Evolutionary conservation across 2,329 filamentous ascomycete genomes (phyloP).

Genomic region (Diaporthe vexans): DNA sequence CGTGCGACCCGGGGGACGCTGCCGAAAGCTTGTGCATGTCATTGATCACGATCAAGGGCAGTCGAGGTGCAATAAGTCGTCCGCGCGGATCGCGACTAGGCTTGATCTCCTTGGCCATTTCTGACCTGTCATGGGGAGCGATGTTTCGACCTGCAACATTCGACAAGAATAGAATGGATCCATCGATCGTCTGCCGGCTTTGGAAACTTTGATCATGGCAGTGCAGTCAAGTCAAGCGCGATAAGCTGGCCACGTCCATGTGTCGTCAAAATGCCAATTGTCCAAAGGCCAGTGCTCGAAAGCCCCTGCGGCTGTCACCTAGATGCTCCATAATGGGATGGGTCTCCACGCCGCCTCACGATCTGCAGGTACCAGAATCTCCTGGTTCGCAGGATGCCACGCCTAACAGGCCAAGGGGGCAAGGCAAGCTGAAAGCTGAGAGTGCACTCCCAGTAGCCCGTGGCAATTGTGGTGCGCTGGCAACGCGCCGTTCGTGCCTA

Average conservation of each 20-base stretch:
- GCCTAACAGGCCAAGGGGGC: constrained; percentile 41
- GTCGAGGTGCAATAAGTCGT: not conserved
- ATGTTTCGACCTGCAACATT: constrained; percentile 4
- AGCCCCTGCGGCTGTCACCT: constrained; percentile 1
- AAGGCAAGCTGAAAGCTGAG: constrained; percentile 51
- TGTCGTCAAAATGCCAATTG: not conserved
- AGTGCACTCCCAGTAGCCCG: constrained; percentile 24
- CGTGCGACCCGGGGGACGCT: constrained; percentile 4
- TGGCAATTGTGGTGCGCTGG: constrained; percentile 39
- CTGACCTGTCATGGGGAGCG: constrained; percentile 16
- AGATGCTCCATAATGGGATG: not conserved
- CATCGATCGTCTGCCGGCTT: constrained; percentile 9
- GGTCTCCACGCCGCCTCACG: constrained; percentile 16
- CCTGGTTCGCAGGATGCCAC: constrained; percentile 35
- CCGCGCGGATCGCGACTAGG: constrained; percentile 6
- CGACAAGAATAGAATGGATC: constrained; percentile 33
- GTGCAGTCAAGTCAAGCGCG: constrained; percentile 29
- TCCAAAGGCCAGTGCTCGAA: not conserved
- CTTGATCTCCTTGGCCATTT: constrained; percentile 16
- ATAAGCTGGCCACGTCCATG: not conserved
- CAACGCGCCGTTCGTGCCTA: constrained; percentile 12
- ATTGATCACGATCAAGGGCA: not conserved
- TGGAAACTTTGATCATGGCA: constrained; percentile 16
- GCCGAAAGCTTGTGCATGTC: constrained; percentile 11
- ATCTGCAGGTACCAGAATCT: constrained; percentile 27